phyloP scores from a whole-genome alignment of 345 rosid genomes.

The Angophora floribunda region DNA sequence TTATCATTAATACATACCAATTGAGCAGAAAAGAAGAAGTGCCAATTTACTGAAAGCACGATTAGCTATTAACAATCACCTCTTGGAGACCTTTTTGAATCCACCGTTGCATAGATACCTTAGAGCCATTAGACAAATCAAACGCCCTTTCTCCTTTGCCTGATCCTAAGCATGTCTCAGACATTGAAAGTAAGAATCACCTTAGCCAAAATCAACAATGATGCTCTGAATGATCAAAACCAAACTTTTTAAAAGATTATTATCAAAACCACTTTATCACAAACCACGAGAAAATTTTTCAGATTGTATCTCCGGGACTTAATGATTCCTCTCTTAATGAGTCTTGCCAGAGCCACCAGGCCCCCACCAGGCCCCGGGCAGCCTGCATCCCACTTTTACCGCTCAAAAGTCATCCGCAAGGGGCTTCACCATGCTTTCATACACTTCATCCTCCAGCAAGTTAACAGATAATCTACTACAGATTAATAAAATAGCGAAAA shows the following conservation, averaged over 20 bases:
- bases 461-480: neutral
- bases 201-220: constrained; percentile 6
- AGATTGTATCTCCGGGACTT: constrained; percentile 29
- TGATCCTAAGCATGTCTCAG: constrained; percentile 72
- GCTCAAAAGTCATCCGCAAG: constrained; percentile 62
- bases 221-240: neutral
- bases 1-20: neutral
- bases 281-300: neutral
- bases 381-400: constrained; percentile 87
- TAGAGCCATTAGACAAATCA: constrained; percentile 60
- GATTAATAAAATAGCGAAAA: neutral
- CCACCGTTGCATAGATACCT: constrained; percentile 59
- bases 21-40: neutral
- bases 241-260: neutral
- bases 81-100: constrained; percentile 61
- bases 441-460: constrained; percentile 46
- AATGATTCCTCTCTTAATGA: constrained; percentile 1
- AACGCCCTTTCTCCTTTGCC: constrained; percentile 66
- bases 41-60: neutral
- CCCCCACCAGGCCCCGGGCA: constrained; percentile 76
- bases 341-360: constrained; percentile 94
- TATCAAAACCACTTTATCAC: neutral
- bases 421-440: constrained; percentile 57
- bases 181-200: constrained; percentile 51
- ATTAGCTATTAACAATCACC: constrained; percentile 22